Percentiles rank a stretch among this genome's conserved stretches.
Evolutionary conservation across 495 filamentous ascomycete species (phyloP).

Genomic region (Cudoniella acicularis): DNA sequence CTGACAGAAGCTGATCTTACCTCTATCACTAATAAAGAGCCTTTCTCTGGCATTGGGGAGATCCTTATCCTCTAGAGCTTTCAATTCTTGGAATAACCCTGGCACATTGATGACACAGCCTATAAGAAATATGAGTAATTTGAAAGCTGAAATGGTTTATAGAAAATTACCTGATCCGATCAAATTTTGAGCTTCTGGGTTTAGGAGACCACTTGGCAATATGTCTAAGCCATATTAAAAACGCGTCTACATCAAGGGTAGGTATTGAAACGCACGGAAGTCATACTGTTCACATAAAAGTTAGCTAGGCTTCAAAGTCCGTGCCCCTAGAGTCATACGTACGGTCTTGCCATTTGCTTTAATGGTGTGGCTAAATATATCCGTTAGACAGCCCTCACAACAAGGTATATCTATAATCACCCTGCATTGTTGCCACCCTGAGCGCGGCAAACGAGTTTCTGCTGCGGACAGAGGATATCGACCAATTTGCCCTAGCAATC

Average conservation of each 20-base stretch:
- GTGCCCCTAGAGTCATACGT: background rate
- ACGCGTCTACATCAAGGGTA: no score
- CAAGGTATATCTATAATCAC: no score
- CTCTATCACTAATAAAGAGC: constrained; percentile 76
- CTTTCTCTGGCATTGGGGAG: constrained; percentile 58
- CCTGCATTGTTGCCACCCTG: constrained; percentile 71
- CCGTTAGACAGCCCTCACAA: no score
- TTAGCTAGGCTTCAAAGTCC: background rate
- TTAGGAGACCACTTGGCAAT: constrained; percentile 67
- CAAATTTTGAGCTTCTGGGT: constrained; percentile 72
- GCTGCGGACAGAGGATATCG: constrained; percentile 58
- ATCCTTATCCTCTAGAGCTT: constrained; percentile 66
- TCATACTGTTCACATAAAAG: background rate
- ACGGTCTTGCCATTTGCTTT: background rate
- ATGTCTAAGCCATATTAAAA: no score
- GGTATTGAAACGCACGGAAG: no score
- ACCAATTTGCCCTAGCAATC: constrained; percentile 75
- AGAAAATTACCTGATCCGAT: constrained; percentile 68
- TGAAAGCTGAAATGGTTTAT: background rate
- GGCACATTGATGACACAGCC: constrained; percentile 83
- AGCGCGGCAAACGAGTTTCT: constrained; percentile 56
- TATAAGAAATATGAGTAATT: no score
- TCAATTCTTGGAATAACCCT: constrained; percentile 83
- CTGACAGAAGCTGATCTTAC: no score
- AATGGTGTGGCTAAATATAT: constrained; percentile 11